Conservation (phyloP, 306 rosid species). For the Quercus berberidifolia region DNA sequence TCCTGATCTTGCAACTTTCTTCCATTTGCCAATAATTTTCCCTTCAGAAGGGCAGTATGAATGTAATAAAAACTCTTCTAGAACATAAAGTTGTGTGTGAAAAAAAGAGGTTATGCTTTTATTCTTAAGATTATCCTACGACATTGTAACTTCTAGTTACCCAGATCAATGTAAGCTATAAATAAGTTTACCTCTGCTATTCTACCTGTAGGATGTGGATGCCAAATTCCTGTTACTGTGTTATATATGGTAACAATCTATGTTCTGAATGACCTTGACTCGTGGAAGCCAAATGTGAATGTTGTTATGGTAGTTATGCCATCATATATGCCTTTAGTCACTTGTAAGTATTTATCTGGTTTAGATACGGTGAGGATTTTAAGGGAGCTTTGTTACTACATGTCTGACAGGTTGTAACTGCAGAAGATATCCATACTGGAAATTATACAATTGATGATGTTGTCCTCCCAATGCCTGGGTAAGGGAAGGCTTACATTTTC, state of each 20-base stretch:
- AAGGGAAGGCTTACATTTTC: slow-evolving; percentile 20
- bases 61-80: neutral
- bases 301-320: neutral
- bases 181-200: neutral
- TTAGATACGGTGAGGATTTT: neutral
- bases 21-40: neutral
- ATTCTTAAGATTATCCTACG: neutral
- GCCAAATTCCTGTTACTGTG: neutral
- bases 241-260: neutral
- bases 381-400: slow-evolving; percentile 5
- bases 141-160: neutral
- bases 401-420: slow-evolving; percentile 58
- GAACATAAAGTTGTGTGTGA: neutral
- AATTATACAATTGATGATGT: slow-evolving; percentile 71
- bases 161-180: neutral
- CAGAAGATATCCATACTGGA: slow-evolving; percentile 61
- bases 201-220: neutral
- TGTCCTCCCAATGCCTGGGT: slow-evolving; percentile 99
- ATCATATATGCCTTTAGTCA: neutral
- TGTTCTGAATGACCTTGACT: neutral
- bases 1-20: neutral
- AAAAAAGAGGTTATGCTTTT: neutral
- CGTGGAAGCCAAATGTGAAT: neutral
- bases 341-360: neutral
- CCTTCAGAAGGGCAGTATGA: neutral